Evolutionary conservation across 352 stramenopile genomes (phyloP), one percentile per base, ranked within the genome.

Genomic region (Phytophthora fragariaefolia): DNA sequence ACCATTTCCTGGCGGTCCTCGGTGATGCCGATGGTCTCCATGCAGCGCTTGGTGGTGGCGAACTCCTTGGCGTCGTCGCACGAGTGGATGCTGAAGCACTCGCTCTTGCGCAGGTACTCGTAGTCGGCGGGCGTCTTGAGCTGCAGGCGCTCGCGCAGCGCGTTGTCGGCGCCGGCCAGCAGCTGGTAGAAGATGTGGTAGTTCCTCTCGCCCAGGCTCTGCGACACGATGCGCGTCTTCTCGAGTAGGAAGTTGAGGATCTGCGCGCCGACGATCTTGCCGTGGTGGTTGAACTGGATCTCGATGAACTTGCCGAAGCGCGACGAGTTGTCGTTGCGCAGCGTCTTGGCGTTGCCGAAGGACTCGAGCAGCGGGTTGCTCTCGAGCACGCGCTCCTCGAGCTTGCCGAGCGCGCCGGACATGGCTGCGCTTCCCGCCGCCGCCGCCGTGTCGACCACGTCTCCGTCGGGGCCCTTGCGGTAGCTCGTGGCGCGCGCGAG

Each of bases 101-200:
- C 80, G 48, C 89, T 96, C 60, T 97, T 92, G 27, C 87, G 66
- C 40, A 97, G 48, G 66, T 97, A 97, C 52, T 96, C 87, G 61
- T 96, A 97, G 26, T 95, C 85, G 20, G 93, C 56, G 0, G 86
- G 84, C 6, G 82, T 87, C 46, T 86, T 83, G 26, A 97, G 67
- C 47, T 92, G 79, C 38, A 97, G 63, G 36, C 86, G 75, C 46
- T 86, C 78, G 23, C 86, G 66, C 40, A 94, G 55, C 4, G 76
- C 71, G n/a, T 84, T 77, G 55, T 96, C 87, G 10, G 88, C 88
- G 23, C 89, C 89, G 1, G 89, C 86, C 24, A 97, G 53, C 22
- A 97, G 71, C 76, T 99, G 96, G 69, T 99, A 99, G 77, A 99
- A 99, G 45, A 99, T 96, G 71, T 99, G 96, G 78, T 98, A 99